phyloP scores from a whole-genome alignment of 139 green algal genomes.

The Ulvella scutata region DNA sequence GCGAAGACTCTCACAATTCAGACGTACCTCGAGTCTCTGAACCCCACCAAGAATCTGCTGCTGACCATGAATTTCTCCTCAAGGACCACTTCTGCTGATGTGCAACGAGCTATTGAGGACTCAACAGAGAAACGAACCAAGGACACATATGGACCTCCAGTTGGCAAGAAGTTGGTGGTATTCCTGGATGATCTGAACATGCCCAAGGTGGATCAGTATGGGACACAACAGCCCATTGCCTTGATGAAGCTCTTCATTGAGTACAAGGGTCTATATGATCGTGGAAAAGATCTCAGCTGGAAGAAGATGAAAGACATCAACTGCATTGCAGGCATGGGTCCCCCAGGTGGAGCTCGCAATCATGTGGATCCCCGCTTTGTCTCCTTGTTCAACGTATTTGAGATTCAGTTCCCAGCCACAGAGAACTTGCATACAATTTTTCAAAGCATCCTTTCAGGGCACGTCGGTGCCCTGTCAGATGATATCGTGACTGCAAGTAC shows the following conservation, averaged over 20 bases:
- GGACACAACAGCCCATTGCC: constrained; percentile 71
- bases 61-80: constrained; percentile 64
- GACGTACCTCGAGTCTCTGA: constrained; percentile 35
- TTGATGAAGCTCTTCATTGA: constrained; percentile 70
- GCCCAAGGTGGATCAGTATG: constrained; percentile 61
- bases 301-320: constrained; percentile 81
- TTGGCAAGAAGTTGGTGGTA: constrained; percentile 60
- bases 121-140: constrained; percentile 65
- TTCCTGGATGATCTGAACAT: constrained; percentile 81
- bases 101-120: constrained; percentile 59
- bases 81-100: constrained; percentile 36
- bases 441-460: constrained; percentile 44
- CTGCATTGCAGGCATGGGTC: constrained; percentile 63
- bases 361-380: constrained; percentile 71
- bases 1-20: constrained; percentile 63
- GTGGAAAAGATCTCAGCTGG: constrained; percentile 81
- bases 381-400: constrained; percentile 63
- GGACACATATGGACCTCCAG: constrained; percentile 61
- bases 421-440: constrained; percentile 65
- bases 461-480: constrained; percentile 34
- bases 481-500: constrained; percentile 28
- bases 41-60: constrained; percentile 25
- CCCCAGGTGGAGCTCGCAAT: constrained; percentile 67
- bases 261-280: constrained; percentile 51
- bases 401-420: constrained; percentile 60